Base-by-base conservation (phyloP, 2,329 filamentous ascomycete genomes). In the Pseudodiploospora longispora region DNA sequence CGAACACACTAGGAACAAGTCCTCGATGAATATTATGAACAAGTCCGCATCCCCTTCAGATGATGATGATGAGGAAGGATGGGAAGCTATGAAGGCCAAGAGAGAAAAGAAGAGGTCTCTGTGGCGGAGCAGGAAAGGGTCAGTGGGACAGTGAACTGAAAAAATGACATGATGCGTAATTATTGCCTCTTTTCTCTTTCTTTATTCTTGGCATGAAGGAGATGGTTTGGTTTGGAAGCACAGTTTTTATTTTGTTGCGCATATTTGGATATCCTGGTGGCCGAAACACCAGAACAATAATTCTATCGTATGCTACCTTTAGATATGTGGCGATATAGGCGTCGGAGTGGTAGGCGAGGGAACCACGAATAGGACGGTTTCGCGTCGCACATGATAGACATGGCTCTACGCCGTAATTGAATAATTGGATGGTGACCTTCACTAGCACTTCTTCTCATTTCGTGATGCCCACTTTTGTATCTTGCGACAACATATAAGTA, bases 51-150 rank as follows among this genome's bases (percentile, higher is more conserved):
- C 65, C 29, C 68, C 65, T 27, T 65, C 66, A 10, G 64, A 67
- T 37, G 78, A 83, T 30, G 81, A 84, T 39, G 80, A 84, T 12
- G 81, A 85, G 42, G 70, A 82, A 55, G 82, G 78, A 10, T 85
- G 82, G 82, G 80, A 77, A 49, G 78, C 80, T 30, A 83, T 85
- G 79, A 80, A 78, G 57, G 78, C 78, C 44, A 83, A 83, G 66
- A 70, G 79, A 46, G 79, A 83, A 46, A 77, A 82, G 68, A 85
- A 83, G 67, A 76, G 74, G 56, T 77, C 76, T n/a, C 51, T 76
- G 32, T 85, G 82, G 82, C 75, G 71, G 59, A 69, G 68, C 36
- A 84, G 82, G 66, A 83, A 46, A 82, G 63, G 66, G 60, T 36
- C 57, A 71, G 19, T 38, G 68, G 71, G 34, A 63, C 70, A 27